A percentile compares a stretch with the other conserved stretches of the same genome.
Conservation (phyloP, 106 monocot species). For the Dioscorea zingiberensis region DNA sequence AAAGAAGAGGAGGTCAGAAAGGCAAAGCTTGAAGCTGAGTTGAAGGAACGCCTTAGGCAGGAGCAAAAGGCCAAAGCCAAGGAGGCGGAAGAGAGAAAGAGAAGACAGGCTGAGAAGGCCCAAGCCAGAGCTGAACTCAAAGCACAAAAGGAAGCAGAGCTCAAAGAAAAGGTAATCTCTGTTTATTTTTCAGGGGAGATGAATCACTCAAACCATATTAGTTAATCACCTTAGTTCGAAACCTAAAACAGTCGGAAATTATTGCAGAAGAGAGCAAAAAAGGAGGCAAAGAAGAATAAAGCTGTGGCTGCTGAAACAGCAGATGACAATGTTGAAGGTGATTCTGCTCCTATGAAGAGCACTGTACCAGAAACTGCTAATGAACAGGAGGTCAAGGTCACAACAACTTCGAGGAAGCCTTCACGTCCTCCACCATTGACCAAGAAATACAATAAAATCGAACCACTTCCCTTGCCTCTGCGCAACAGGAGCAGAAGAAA, state of each 20-base stretch:
- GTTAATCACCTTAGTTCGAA: neutral
- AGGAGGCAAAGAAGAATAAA: conserved; percentile 42
- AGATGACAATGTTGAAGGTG: conserved; percentile 11
- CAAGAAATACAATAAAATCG: conserved; percentile 32
- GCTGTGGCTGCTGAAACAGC: neutral
- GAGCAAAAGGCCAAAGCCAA: conserved; percentile 88
- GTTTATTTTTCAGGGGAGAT: too few species aligned
- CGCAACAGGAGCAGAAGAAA: conserved; percentile 63
- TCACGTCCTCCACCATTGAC: conserved; percentile 3
- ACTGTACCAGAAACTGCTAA: conserved; percentile 2
- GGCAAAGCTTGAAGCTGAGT: conserved; percentile 44
- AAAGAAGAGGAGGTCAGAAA: conserved; percentile 56
- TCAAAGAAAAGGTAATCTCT: conserved; percentile 55
- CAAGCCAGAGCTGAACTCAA: conserved; percentile 60
- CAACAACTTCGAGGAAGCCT: conserved; percentile 16
- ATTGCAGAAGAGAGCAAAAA: conserved; percentile 72
- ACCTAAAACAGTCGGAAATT: neutral
- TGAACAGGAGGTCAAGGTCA: conserved; percentile 10
- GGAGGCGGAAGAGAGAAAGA: conserved; percentile 90
- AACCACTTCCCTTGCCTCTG: conserved; percentile 53
- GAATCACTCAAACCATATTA: neutral
- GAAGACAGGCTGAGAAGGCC: conserved; percentile 55
- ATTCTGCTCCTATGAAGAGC: conserved; percentile 1
- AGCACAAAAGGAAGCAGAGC: conserved; percentile 70
- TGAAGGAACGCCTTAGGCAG: conserved; percentile 52